Conservation (phyloP, 1,139 yeast genomes). For the Protomyces inundatus region DNA sequence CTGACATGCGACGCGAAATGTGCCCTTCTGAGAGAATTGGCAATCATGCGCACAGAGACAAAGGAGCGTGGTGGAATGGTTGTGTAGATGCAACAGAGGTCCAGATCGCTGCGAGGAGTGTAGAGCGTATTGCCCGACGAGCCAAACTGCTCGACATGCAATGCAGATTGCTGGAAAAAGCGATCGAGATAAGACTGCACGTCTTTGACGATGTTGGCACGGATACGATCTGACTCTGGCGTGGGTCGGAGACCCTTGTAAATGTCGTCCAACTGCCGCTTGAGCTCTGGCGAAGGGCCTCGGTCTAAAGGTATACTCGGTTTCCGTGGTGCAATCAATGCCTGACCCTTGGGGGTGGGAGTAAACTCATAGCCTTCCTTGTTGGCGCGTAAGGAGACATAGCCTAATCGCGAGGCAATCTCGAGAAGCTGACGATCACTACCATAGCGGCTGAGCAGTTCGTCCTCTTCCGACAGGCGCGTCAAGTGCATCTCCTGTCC, state of each 20-base stretch:
- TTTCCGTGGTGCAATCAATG: not conserved
- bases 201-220: slow-evolving; percentile 7
- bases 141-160: slow-evolving; percentile 13
- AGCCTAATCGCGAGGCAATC: slow-evolving; percentile 9
- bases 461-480: slow-evolving; percentile 10
- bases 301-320: not conserved
- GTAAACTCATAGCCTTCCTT: not conserved
- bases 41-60: slow-evolving; percentile 2
- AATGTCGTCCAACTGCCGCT: slow-evolving; percentile 4
- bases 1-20: not conserved
- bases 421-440: slow-evolving; percentile 1
- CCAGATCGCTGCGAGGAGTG: slow-evolving; percentile 17
- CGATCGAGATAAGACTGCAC: slow-evolving; percentile 14
- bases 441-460: slow-evolving; percentile 1
- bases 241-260: slow-evolving; percentile 10
- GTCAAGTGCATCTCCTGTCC: not conserved
- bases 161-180: not conserved
- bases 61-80: slow-evolving; percentile 1
- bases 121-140: slow-evolving; percentile 13
- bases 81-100: slow-evolving; percentile 10
- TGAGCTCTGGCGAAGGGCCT: not conserved
- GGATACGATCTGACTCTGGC: slow-evolving; percentile 2
- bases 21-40: slow-evolving; percentile 1
- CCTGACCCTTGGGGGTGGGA: not conserved
- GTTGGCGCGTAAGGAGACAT: not conserved